Evolutionary conservation across 768 basidiomycete species (phyloP).

Genomic region (Suillus cothurnatus): DNA sequence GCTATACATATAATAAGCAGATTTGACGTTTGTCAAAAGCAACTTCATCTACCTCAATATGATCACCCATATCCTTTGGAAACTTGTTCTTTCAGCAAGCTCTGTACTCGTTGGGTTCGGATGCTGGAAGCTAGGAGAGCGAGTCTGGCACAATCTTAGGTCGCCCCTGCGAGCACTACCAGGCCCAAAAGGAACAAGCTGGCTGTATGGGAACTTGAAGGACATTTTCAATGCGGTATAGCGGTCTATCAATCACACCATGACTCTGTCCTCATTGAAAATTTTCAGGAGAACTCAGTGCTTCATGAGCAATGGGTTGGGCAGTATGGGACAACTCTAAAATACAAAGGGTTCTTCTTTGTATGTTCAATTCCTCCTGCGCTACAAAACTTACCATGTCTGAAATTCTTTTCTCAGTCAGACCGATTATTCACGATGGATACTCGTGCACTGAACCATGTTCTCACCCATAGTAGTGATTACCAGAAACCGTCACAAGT

Average conservation of each 20-base stretch:
- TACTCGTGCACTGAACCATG: slow-evolving; percentile 60
- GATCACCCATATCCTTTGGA: background rate
- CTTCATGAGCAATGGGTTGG: slow-evolving; percentile 47
- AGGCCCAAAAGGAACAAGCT: slow-evolving; percentile 48
- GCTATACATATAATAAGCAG: background rate
- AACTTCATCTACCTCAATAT: background rate
- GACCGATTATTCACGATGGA: slow-evolving; percentile 59
- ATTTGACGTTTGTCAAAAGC: background rate
- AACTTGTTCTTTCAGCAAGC: slow-evolving; percentile 6
- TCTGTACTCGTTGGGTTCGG: slow-evolving; percentile 29
- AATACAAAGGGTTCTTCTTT: slow-evolving; percentile 45
- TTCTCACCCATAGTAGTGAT: slow-evolving; percentile 55
- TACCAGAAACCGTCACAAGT: slow-evolving; percentile 57
- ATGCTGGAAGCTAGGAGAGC: slow-evolving; percentile 31
- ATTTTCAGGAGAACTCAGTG: slow-evolving; percentile 26
- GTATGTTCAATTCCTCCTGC: slow-evolving; percentile 33
- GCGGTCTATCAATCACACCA: slow-evolving; percentile 3
- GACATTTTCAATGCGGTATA: slow-evolving; percentile 46
- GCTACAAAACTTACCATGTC: background rate
- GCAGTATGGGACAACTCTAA: slow-evolving; percentile 50
- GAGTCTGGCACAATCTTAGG: slow-evolving; percentile 35
- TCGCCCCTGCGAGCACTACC: slow-evolving; percentile 52
- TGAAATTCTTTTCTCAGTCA: slow-evolving; percentile 21
- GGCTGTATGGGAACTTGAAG: slow-evolving; percentile 50
- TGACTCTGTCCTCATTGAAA: background rate